A percentile compares a stretch with the other conserved stretches of the same genome.
Evolutionary conservation across 2,329 filamentous ascomycete species (phyloP).

Genomic region (Fusarium caatingaense): DNA sequence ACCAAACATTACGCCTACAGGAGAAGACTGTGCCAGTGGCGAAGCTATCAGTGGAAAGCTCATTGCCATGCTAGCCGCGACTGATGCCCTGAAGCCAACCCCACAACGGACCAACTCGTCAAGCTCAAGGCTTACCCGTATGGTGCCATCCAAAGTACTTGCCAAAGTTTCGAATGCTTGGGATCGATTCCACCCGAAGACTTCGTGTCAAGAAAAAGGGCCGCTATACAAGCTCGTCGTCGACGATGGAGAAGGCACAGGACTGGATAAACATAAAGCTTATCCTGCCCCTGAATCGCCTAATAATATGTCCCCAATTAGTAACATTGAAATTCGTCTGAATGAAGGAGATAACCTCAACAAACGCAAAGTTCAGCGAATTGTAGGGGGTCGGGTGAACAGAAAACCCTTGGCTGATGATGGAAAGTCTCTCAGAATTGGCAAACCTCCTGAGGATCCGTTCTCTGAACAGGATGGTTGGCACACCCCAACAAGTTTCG

Average conservation of each 20-base stretch:
- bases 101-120: constrained; percentile 18
- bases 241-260: background rate
- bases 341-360: constrained; percentile 53
- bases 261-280: constrained; percentile 14
- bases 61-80: constrained; percentile 53
- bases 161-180: constrained; percentile 51
- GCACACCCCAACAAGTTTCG: constrained; percentile 42
- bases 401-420: constrained; percentile 48
- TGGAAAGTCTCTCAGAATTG: constrained; percentile 45
- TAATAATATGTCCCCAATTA: constrained; percentile 41
- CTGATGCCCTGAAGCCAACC: constrained; percentile 50
- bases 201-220: constrained; percentile 35
- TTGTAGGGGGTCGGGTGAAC: constrained; percentile 46
- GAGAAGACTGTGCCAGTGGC: constrained; percentile 17
- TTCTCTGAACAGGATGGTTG: constrained; percentile 41
- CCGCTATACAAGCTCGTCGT: background rate
- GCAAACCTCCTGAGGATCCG: constrained; percentile 47
- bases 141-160: constrained; percentile 48
- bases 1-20: background rate
- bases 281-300: constrained; percentile 6
- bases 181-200: constrained; percentile 49
- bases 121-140: constrained; percentile 45
- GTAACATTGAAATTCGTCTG: constrained; percentile 48
- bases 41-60: constrained; percentile 52
- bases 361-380: constrained; percentile 51